phyloP scores from a whole-genome alignment of 2,329 filamentous ascomycete genomes.

The Phaeoacremonium minimum region DNA sequence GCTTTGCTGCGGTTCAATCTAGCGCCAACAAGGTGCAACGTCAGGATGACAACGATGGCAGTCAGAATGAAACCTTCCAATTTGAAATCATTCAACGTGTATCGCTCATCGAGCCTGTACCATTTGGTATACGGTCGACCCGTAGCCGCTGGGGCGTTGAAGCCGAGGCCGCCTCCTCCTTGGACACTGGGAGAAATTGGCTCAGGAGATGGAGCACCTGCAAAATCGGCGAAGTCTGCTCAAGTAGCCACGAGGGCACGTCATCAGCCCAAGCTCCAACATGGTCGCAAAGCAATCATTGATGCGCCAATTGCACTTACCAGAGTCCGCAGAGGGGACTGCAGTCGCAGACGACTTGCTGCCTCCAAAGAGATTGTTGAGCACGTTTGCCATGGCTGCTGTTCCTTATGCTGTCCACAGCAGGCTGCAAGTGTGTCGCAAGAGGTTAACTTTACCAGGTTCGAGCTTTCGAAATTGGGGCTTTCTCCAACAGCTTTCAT shows the following conservation, averaged over 20 bases:
- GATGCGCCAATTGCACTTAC: slow-evolving; percentile 38
- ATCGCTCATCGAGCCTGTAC: slow-evolving; percentile 95
- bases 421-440: background rate
- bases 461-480: no score
- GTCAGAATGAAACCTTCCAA: slow-evolving; percentile 79
- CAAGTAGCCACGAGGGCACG: background rate
- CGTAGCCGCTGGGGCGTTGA: slow-evolving; percentile 40
- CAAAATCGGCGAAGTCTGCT: slow-evolving; percentile 94
- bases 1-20: slow-evolving; percentile 76
- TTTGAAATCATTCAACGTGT: slow-evolving; percentile 78
- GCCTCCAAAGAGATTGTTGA: slow-evolving; percentile 68
- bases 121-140: slow-evolving; percentile 79
- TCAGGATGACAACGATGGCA: slow-evolving; percentile 68
- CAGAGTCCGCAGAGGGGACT: slow-evolving; percentile 53
- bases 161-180: slow-evolving; percentile 40
- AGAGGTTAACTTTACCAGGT: no score
- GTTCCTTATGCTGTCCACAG: background rate
- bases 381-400: slow-evolving; percentile 48
- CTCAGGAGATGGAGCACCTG: slow-evolving; percentile 61
- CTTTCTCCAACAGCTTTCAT: no score
- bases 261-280: no score
- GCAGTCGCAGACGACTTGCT: slow-evolving; percentile 54
- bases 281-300: background rate
- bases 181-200: slow-evolving; percentile 42
- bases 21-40: slow-evolving; percentile 78